Conservation (phyloP, 2,329 filamentous ascomycete genomes). For the Myriosclerotinia curreyana region DNA sequence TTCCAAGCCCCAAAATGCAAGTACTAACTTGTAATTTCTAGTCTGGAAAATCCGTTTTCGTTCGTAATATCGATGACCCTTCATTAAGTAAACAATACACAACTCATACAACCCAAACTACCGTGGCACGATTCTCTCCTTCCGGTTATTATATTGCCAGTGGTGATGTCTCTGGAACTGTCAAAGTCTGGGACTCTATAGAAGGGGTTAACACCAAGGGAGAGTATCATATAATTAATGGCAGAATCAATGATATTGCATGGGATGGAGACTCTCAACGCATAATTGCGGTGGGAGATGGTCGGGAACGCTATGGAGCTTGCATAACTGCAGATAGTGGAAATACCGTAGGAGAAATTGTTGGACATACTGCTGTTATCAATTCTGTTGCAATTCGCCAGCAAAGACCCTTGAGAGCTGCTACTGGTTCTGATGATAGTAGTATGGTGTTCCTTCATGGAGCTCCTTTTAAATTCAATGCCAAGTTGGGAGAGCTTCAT, state of each 20-base stretch:
- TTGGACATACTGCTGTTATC: conserved; percentile 84
- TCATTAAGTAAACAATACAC: conserved; percentile 85
- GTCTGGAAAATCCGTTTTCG: conserved; percentile 95
- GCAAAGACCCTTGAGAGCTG: conserved; percentile 85
- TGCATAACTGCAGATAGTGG: conserved; percentile 95
- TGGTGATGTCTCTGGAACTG: conserved; percentile 78
- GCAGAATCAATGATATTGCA: conserved; percentile 91
- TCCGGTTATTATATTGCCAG: conserved; percentile 94
- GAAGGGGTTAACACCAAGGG: conserved; percentile 81
- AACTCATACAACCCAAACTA: conserved; percentile 82
- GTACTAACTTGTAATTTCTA: conserved; percentile 41
- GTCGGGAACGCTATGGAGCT: conserved; percentile 88
- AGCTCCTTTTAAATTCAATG: conserved; percentile 92
- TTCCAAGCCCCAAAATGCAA: not conserved
- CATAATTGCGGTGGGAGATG: conserved; percentile 93
- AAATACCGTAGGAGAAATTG: conserved; percentile 92
- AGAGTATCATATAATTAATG: conserved; percentile 91
- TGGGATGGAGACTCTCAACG: conserved; percentile 98
- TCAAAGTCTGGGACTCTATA: conserved; percentile 90
- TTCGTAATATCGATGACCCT: conserved; percentile 90
- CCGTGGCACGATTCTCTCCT: conserved; percentile 89
- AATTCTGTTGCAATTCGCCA: conserved; percentile 88
- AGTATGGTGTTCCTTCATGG: conserved; percentile 91
- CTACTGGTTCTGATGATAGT: conserved; percentile 86
- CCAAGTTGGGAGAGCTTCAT: conserved; percentile 74